Evolutionary conservation across 495 filamentous ascomycete species (phyloP), one percentile per base, ranked within the genome.

Genomic region (Penicillium salamii): DNA sequence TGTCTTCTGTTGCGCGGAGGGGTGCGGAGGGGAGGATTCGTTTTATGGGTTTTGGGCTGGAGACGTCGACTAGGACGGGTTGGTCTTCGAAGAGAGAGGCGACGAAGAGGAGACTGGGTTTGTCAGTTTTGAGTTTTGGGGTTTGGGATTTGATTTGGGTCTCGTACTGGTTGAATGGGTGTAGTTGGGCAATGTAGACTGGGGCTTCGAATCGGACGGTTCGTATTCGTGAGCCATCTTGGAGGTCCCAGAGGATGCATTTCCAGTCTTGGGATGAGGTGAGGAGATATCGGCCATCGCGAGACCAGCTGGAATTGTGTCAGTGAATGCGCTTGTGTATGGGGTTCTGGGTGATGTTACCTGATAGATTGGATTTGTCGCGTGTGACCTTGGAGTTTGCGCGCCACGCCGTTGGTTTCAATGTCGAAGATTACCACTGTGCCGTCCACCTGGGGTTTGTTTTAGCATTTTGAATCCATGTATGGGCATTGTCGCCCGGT

Each of bases 201-300:
- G 92, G 89, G 5, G 91, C 90, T 50, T 89, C 86, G 56, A 97
- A 95, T 46, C 86, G 84, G 46, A 96, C 85, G 19, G 79, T 86
- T 29, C 87, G 79, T 46, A 87, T 60, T 38, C 82, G 77, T 7
- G 78, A 79, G 32, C 85, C 86, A 61, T 90, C 85, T 54, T 85
- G 76, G 37, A 98, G 69, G 68, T 98, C 95, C 93, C 93, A 98
- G 1, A 97, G 77, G 28, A 96, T 89, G 46, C 84, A 90, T 68
- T 91, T 95, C 87, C 91, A 97, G 60, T 96, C 93, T 57, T 95
- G 90, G 12, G 87, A 90, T n/a, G 88, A 84, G 52, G 88, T 96
- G 19, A 97, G 81, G n/a, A 99, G 79, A 68, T 95, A 97, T 34
- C 90, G 80, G 18, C 91, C 91, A 70, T 90, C 86, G 53, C 87